A percentile compares a stretch with the other conserved stretches of the same genome.
These are phyloP conservation scores for Fusarium sp. DNA, from an alignment of 2,329 filamentous ascomycete genomes.

Conservation along the genomic window DNA sequence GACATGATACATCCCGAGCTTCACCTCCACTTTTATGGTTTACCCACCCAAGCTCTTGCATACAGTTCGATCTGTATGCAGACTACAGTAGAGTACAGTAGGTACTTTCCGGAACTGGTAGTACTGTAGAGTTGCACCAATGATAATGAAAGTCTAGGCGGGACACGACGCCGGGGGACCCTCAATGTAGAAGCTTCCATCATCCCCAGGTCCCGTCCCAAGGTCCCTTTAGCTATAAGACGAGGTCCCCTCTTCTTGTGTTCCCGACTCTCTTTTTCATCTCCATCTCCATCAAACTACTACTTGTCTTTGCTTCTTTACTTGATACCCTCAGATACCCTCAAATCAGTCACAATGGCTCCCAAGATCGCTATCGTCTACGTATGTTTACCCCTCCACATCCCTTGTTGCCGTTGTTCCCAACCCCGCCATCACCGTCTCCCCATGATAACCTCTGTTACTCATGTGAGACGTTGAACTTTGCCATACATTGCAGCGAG, in stretches of 20 bases:
- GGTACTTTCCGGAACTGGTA: slow-evolving; percentile 20
- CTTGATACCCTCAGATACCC: slow-evolving; percentile 25
- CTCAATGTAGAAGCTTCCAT: slow-evolving; percentile 27
- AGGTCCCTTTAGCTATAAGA: slow-evolving; percentile 43
- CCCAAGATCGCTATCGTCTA: slow-evolving; percentile 93
- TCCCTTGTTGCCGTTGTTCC: not conserved
- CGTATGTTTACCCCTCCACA: slow-evolving; percentile 64
- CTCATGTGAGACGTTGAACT: not conserved
- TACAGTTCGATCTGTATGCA: slow-evolving; percentile 17
- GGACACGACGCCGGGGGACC: not conserved
- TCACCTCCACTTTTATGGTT: slow-evolving; percentile 16
- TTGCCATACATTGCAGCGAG: not conserved
- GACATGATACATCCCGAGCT: slow-evolving; percentile 15
- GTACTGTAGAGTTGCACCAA: slow-evolving; percentile 25
- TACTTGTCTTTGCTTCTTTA: slow-evolving; percentile 16
- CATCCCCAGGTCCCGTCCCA: not conserved
- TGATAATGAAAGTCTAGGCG: slow-evolving; percentile 22
- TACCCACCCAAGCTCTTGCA: slow-evolving; percentile 1
- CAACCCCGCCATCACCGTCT: slow-evolving; percentile 7
- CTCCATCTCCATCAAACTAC: slow-evolving; percentile 3
- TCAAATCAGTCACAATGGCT: slow-evolving; percentile 72
- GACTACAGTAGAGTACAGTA: not conserved
- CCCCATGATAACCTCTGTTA: slow-evolving; percentile 9
- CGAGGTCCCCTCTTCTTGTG: slow-evolving; percentile 29
- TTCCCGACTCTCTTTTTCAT: not conserved